Conservation (phyloP, 495 filamentous ascomycete genomes). For the Cenococcum geophilum region DNA sequence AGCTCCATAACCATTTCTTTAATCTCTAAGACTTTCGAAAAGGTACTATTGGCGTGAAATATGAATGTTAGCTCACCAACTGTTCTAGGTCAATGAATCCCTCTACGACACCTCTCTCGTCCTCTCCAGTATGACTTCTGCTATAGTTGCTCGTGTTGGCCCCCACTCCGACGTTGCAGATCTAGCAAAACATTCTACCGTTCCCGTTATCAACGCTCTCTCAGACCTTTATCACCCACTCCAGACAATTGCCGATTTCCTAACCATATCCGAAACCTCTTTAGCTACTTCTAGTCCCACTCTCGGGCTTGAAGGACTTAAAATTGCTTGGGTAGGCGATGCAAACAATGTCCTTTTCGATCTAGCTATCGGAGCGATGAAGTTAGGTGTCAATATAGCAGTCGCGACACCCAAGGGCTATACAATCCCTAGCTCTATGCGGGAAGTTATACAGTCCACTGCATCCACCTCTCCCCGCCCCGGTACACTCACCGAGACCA, state of each 20-base stretch:
- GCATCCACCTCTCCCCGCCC: constrained; percentile 49
- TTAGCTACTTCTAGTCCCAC: constrained; percentile 42
- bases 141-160: constrained; percentile 83
- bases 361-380: constrained; percentile 74
- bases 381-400: constrained; percentile 76
- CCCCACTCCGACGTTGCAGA: constrained; percentile 73
- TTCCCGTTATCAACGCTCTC: constrained; percentile 93
- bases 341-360: constrained; percentile 97
- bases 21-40: not conserved
- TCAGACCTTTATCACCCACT: constrained; percentile 85
- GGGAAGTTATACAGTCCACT: constrained; percentile 57
- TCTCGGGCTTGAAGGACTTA: constrained; percentile 71
- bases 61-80: not conserved
- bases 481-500: constrained; percentile 68
- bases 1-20: not conserved
- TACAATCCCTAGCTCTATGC: constrained; percentile 66
- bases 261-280: constrained; percentile 79
- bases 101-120: constrained; percentile 82
- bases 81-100: constrained; percentile 69
- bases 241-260: constrained; percentile 85
- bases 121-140: constrained; percentile 86
- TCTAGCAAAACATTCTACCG: constrained; percentile 70
- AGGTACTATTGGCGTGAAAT: not conserved
- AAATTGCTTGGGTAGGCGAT: constrained; percentile 93
- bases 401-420: constrained; percentile 84